phyloP scores from a whole-genome alignment of 2,329 filamentous ascomycete genomes.

The Beauveria rudraprayagi region DNA sequence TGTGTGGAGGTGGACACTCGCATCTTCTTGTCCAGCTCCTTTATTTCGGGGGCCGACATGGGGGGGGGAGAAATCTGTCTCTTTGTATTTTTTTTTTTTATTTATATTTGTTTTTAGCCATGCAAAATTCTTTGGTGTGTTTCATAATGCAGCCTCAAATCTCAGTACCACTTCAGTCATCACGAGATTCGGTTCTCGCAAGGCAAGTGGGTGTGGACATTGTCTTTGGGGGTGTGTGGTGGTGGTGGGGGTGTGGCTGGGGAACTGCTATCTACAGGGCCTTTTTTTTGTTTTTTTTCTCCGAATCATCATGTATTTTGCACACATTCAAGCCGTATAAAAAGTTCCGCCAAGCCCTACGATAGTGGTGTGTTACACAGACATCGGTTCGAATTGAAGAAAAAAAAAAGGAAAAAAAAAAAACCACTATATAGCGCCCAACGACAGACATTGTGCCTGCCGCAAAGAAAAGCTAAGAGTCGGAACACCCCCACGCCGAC shows the following conservation, averaged over 20 bases:
- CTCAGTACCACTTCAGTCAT: background rate
- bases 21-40: background rate
- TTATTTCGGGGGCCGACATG: background rate
- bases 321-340: too few relatives aligned
- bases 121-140: background rate
- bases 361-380: background rate
- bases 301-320: too few relatives aligned
- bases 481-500: background rate
- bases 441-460: background rate
- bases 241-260: too few relatives aligned
- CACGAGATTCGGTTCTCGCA: background rate
- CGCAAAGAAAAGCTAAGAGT: background rate
- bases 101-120: too few relatives aligned
- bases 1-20: background rate
- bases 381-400: background rate
- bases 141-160: background rate
- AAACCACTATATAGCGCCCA: background rate
- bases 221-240: too few relatives aligned
- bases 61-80: background rate
- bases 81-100: background rate
- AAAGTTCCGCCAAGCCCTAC: too few relatives aligned
- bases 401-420: background rate
- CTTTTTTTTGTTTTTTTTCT: too few relatives aligned
- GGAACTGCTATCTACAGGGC: too few relatives aligned
- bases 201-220: background rate